Evolutionary conservation across 75 land plant genomes (phyloP).

Genomic region (Pinus taeda): DNA sequence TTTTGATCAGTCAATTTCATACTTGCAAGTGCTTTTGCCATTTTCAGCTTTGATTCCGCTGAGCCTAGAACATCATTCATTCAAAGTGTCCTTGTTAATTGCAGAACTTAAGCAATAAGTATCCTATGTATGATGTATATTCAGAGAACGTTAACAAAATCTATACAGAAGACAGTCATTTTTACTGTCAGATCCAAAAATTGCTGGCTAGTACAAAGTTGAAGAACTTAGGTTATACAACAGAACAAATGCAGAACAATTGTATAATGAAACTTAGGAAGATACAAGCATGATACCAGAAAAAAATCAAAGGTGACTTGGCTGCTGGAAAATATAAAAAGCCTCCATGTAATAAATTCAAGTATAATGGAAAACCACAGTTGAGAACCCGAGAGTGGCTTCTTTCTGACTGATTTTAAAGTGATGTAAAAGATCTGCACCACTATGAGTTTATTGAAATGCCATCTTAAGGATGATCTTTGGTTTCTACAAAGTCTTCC

Average conservation of each 20-base stretch:
- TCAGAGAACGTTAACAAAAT: not conserved
- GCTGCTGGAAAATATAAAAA: not conserved
- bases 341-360: not conserved
- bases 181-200: not conserved
- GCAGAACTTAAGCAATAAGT: not conserved
- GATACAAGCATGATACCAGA: not conserved
- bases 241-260: not conserved
- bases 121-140: not conserved
- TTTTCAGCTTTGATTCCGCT: constrained; percentile 34
- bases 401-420: not conserved
- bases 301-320: not conserved
- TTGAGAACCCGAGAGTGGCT: not conserved
- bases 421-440: not conserved
- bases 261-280: not conserved
- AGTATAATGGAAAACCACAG: not conserved
- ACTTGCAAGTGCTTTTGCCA: constrained; percentile 36
- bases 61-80: constrained; percentile 20
- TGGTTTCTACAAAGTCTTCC: too few species aligned
- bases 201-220: not conserved
- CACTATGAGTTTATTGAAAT: not conserved
- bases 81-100: not conserved
- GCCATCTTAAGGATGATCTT: too few species aligned
- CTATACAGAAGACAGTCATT: not conserved
- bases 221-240: not conserved
- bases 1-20: constrained; percentile 40